Percentiles rank a stretch among this genome's conserved stretches.
Conservation (phyloP, 148 eudicot genomes). For the Euryodendron excelsum region DNA sequence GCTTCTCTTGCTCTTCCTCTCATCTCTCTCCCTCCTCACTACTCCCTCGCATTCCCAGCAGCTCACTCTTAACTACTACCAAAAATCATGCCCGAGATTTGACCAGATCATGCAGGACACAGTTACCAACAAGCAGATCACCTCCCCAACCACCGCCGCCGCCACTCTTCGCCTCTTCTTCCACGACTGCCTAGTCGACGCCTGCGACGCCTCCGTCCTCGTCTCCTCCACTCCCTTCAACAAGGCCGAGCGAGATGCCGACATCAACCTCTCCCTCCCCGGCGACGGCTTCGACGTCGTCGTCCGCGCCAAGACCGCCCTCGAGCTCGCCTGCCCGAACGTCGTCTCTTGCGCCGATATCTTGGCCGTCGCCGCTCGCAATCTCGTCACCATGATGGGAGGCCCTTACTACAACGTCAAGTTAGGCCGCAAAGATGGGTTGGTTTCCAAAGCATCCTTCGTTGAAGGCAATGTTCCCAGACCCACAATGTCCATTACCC, state of each 20-base stretch:
- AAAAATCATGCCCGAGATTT: constrained; percentile 35
- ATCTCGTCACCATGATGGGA: constrained; percentile 37
- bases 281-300: constrained; percentile 51
- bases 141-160: constrained; percentile 54
- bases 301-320: constrained; percentile 44
- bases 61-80: constrained; percentile 28
- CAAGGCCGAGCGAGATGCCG: constrained; percentile 49
- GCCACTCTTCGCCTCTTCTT: constrained; percentile 47
- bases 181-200: constrained; percentile 48
- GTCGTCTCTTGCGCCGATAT: constrained; percentile 53
- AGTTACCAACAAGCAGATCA: constrained; percentile 47
- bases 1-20: constrained; percentile 7
- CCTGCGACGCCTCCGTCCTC: constrained; percentile 54
- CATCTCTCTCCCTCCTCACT: constrained; percentile 8
- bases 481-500: constrained; percentile 34
- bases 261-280: constrained; percentile 45
- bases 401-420: constrained; percentile 34
- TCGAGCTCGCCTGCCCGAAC: constrained; percentile 46
- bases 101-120: constrained; percentile 37
- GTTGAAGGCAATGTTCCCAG: constrained; percentile 37
- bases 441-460: constrained; percentile 14
- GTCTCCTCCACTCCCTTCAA: constrained; percentile 45
- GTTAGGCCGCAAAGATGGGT: constrained; percentile 35
- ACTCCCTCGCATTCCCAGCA: constrained; percentile 23
- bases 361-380: constrained; percentile 34